These are phyloP conservation scores for Trypanosomatidae sp. DNA, from an alignment of 208 protist species.

Conservation along the genomic window DNA sequence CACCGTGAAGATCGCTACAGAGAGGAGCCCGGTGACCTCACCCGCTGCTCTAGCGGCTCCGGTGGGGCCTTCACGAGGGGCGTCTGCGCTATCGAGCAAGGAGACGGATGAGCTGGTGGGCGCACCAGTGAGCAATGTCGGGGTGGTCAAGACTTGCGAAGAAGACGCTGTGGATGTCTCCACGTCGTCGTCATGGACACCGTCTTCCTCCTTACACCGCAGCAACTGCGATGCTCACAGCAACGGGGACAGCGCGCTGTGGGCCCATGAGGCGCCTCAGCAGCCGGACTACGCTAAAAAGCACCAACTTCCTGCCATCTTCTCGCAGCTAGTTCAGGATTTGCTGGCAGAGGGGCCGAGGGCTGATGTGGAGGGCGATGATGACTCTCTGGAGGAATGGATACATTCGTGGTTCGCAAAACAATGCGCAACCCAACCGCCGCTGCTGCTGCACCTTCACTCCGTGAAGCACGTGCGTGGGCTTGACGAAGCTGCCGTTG, in stretches of 20 bases:
- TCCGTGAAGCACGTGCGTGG: not conserved
- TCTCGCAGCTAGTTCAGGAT: constrained; percentile 29
- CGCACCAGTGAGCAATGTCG: not conserved
- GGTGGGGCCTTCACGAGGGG: not conserved
- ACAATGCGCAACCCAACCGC: not conserved
- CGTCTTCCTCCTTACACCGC: not conserved
- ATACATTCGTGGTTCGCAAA: constrained; percentile 34
- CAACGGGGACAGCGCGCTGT: not conserved
- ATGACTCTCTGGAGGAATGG: constrained; percentile 21
- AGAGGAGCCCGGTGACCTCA: not conserved
- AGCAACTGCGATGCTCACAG: not conserved
- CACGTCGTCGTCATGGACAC: not conserved
- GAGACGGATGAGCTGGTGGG: not conserved
- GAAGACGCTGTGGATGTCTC: not conserved
- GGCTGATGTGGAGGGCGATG: constrained; percentile 6
- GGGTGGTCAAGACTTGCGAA: no score
- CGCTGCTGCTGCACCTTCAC: not conserved
- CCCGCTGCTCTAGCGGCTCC: no score
- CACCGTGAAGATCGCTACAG: not conserved
- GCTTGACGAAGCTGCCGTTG: not conserved
- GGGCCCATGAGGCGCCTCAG: constrained; percentile 10
- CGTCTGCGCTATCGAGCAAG: not conserved
- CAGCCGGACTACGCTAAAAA: constrained; percentile 20
- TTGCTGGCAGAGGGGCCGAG: constrained; percentile 20
- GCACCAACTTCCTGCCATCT: constrained; percentile 27